Evolutionary conservation across 148 eudicot species (phyloP), one percentile per base, ranked within the genome.

Genomic region (Persicaria tinctoria): DNA sequence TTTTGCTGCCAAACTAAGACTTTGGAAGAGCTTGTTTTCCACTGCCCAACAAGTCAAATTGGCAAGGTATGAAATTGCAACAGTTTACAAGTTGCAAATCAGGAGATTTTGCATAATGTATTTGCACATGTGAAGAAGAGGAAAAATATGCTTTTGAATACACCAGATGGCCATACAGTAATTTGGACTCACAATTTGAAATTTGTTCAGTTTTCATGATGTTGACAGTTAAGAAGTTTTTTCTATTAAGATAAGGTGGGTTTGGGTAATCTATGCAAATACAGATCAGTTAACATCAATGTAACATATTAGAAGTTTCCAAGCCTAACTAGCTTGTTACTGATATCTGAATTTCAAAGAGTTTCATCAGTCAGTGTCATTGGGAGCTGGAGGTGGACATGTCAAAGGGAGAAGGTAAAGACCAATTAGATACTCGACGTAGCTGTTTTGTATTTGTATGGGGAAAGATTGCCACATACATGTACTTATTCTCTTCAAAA

Each of bases 1-100:
- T 6, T 56, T 4, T 17, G 63, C 63, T 60, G 47, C 70, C 70
- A 66, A 66, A 66, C 70, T 8, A 41, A 66, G 70, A 41, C 70
- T 66, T 66, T 12, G 18, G 11, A 13, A 66, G 47, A 17, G 46
- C 46, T 38, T 8, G 2, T 27, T 41, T 38, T 66, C 64, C 38
- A 59, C 64, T 59, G 38, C 20, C 64, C 64, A 18, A 59, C 8
- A 32, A 44, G 70, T 66, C 70, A 66, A 38, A 66, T 45, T 38
- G 70, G 70, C 63, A 57, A 57, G 20, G 63, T 57, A 66, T 66
- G 70, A 32, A 32, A 32, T 32, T 12, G 46, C 2, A 10, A 32
- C n/a, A 27, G 69, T 10, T 56, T n/a, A n/a, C 20, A n/a, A 56
- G 62, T 5, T 56, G 62, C 27, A 6, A 56, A 5, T 56, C 5